These are phyloP conservation scores for Solanum clarkiae DNA, from an alignment of 257 asterid species.

Conservation along the genomic window DNA sequence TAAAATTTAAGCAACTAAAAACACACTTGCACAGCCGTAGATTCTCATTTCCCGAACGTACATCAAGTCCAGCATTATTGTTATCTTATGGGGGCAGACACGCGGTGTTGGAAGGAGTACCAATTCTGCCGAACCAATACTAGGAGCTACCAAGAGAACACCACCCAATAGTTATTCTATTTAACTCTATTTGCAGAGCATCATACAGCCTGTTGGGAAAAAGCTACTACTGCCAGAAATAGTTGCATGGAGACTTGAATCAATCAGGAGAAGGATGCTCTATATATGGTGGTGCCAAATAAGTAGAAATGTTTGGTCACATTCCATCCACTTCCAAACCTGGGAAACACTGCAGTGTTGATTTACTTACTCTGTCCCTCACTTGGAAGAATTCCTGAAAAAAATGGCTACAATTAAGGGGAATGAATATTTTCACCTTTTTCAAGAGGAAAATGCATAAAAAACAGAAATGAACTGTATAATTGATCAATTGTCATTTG, in stretches of 20 bases:
- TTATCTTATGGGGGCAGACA: background rate
- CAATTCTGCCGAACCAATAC: background rate
- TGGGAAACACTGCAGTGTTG: background rate
- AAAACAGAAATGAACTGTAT: background rate
- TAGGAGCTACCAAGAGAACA: background rate
- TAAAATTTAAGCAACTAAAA: background rate
- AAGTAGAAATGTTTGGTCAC: background rate
- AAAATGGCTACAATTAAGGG: background rate
- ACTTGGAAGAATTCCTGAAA: background rate
- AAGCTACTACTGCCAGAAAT: background rate
- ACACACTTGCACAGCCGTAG: background rate
- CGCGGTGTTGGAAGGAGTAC: background rate
- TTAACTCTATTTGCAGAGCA: background rate
- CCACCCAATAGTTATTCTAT: background rate
- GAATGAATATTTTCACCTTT: background rate
- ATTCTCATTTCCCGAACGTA: background rate
- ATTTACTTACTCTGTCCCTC: background rate
- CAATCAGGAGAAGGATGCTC: background rate
- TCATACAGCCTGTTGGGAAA: background rate
- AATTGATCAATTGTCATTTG: background rate
- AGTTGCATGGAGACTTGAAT: background rate
- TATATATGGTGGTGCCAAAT: background rate
- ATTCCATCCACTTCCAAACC: background rate
- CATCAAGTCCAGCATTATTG: background rate
- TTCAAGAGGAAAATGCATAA: background rate